phyloP scores from a whole-genome alignment of 768 basidiomycete species.

The Phylloporus arenicola region DNA sequence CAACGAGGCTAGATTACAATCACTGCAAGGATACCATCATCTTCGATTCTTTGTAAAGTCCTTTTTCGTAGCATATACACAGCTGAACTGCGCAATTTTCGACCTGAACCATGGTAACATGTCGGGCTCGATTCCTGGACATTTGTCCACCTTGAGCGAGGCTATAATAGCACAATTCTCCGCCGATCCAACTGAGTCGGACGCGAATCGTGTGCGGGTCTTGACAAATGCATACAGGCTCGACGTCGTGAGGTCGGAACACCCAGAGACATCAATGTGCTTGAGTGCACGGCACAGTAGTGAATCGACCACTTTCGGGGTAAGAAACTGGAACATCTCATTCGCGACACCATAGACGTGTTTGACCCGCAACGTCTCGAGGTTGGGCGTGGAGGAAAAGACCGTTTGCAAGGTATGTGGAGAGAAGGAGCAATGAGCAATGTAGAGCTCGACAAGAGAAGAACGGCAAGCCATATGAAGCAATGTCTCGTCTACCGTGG shows the following conservation, averaged over 20 bases:
- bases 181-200: slow-evolving; percentile 14
- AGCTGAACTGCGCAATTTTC: slow-evolving; percentile 50
- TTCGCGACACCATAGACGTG: too few relatives aligned
- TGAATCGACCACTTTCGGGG: slow-evolving; percentile 13
- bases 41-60: slow-evolving; percentile 31
- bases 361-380: slow-evolving; percentile 42
- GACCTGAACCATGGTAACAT: slow-evolving; percentile 58
- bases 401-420: slow-evolving; percentile 23
- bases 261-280: slow-evolving; percentile 53
- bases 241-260: slow-evolving; percentile 48
- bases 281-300: slow-evolving; percentile 43
- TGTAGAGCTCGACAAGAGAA: slow-evolving; percentile 37
- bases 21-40: slow-evolving; percentile 6
- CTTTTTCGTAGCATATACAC: slow-evolving; percentile 54
- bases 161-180: slow-evolving; percentile 29
- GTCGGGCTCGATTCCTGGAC: slow-evolving; percentile 50
- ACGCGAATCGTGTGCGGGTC: slow-evolving; percentile 32
- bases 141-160: slow-evolving; percentile 51
- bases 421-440: slow-evolving; percentile 33
- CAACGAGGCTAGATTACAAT: neutral
- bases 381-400: slow-evolving; percentile 32
- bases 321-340: slow-evolving; percentile 39
- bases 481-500: slow-evolving; percentile 19
- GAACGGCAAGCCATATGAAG: slow-evolving; percentile 16
- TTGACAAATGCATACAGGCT: slow-evolving; percentile 51